Evolutionary conservation across 805 yeast species (phyloP).

Genomic region (Wickerhamomyces bisporus): DNA sequence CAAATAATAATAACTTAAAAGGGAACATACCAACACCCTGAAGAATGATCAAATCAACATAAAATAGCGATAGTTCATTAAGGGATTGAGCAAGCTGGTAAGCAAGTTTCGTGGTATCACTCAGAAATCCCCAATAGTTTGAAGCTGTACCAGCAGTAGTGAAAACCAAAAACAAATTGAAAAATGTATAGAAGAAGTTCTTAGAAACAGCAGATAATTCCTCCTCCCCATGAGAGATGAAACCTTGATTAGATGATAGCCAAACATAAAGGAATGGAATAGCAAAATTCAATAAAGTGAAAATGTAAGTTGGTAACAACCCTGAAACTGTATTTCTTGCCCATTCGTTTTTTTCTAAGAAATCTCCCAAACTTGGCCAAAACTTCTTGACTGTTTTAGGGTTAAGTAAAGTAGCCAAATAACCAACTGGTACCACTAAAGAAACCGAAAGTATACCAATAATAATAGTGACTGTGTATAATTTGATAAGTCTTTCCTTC

Average conservation of each 20-base stretch:
- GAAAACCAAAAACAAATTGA: constrained; percentile 87
- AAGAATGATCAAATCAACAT: constrained; percentile 78
- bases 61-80: constrained; percentile 74
- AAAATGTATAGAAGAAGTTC: constrained; percentile 91
- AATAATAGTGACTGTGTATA: constrained; percentile 56
- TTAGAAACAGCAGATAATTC: constrained; percentile 86
- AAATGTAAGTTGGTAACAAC: constrained; percentile 83
- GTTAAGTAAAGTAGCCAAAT: constrained; percentile 77
- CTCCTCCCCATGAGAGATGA: constrained; percentile 86
- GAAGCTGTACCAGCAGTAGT: constrained; percentile 92
- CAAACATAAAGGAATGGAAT: constrained; percentile 86
- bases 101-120: constrained; percentile 88
- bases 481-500: constrained; percentile 59
- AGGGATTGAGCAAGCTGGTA: constrained; percentile 79
- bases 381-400: constrained; percentile 70
- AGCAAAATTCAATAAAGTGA: constrained; percentile 74
- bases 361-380: constrained; percentile 77
- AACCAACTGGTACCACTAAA: constrained; percentile 78
- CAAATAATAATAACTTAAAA: constrained; percentile 74
- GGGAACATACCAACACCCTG: constrained; percentile 92
- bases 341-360: constrained; percentile 61
- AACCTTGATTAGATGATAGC: constrained; percentile 81
- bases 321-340: constrained; percentile 81
- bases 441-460: constrained; percentile 68
- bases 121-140: constrained; percentile 68